A percentile compares a stretch with the other conserved stretches of the same genome.
Evolutionary conservation across 208 protist species (phyloP).

Genomic region (Phytomonas sp.): DNA sequence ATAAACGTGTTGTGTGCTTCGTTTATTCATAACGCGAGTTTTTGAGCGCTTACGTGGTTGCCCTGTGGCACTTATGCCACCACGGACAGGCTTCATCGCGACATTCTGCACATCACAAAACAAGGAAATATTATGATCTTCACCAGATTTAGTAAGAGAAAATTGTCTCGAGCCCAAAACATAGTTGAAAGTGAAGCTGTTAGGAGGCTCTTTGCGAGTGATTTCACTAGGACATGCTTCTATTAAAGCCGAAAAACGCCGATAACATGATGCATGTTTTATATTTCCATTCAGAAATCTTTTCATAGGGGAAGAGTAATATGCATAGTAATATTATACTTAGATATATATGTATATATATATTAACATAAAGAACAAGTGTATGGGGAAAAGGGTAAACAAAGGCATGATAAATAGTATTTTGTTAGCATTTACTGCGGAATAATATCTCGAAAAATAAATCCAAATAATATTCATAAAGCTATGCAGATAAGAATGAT

Average conservation of each 20-base stretch:
- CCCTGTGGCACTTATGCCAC: neutral
- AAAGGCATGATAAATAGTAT: neutral
- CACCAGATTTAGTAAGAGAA: slow-evolving; percentile 1
- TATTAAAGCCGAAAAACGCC: slow-evolving; percentile 1
- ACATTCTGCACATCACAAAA: slow-evolving; percentile 20
- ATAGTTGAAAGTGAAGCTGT: slow-evolving; percentile 12
- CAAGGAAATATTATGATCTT: slow-evolving; percentile 8
- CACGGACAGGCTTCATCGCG: slow-evolving; percentile 6
- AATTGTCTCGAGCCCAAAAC: slow-evolving; percentile 13
- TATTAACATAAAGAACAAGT: slow-evolving; percentile 7
- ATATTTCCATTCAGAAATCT: neutral
- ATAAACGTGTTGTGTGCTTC: slow-evolving; percentile 1
- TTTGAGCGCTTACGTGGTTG: neutral
- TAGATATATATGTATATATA: no score
- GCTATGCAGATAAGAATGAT: slow-evolving; percentile 1
- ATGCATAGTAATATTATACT: neutral
- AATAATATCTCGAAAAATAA: neutral
- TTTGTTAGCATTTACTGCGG: no score
- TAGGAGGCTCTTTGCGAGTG: neutral
- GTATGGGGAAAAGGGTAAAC: neutral
- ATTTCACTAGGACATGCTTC: neutral
- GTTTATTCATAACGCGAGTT: neutral
- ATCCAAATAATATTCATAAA: neutral
- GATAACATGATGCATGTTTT: neutral
- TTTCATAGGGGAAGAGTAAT: neutral